Base-by-base conservation (phyloP, 805 yeast species). In the Peterozyma xylosa region DNA sequence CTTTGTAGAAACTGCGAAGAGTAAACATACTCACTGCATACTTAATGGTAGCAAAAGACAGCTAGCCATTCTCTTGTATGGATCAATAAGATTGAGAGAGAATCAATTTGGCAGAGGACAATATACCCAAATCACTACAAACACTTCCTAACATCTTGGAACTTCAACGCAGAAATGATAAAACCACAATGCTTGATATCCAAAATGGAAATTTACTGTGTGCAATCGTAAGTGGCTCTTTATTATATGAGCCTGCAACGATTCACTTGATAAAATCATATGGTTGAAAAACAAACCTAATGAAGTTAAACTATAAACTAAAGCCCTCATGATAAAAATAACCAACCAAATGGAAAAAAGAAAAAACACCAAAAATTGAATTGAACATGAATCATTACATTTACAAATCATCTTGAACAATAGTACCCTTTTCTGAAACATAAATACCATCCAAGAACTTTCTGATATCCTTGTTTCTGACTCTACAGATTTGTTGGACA, bases 381-480 rank as follows among this genome's bases (percentile, higher is more conserved):
- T 49, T 30, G 18, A 36, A 42, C 30, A 37, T 34, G n/a, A 21
- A 21, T 21, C 27, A 21, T 21, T 21, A 21, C 27, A 21, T 21
- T 21, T 21, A 21, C 27, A 21, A 21, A 21, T 57, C 59, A 39
- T 82, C 90, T 68, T 82, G 86, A 54, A 73, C 85, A 67, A 91
- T 78, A 70, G 76, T 76, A 66, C 96, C 96, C 76, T 85, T 86
- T 77, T 86, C 95, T 58, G 97, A 90, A 64, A 91, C 99, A 74
- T 91, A 91, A 78, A 91, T 90, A 89, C 99, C 99, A 74, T 95
- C 99, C 81, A 93, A 86, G 83, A 91, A 91, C 82, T 91, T 91
- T 78, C 99, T 87, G 90, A 93, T 91, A 93, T 91, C 99, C 91
- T 93, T 93, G 93, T 91, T 91, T 81, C 96, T 86, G 68, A 89